A percentile compares a stretch with the other conserved stretches of the same genome.
These are phyloP conservation scores for Ophiocordyceps polyrhachis-furcata DNA, from an alignment of 2,329 filamentous ascomycete genomes.

Conservation along the genomic window DNA sequence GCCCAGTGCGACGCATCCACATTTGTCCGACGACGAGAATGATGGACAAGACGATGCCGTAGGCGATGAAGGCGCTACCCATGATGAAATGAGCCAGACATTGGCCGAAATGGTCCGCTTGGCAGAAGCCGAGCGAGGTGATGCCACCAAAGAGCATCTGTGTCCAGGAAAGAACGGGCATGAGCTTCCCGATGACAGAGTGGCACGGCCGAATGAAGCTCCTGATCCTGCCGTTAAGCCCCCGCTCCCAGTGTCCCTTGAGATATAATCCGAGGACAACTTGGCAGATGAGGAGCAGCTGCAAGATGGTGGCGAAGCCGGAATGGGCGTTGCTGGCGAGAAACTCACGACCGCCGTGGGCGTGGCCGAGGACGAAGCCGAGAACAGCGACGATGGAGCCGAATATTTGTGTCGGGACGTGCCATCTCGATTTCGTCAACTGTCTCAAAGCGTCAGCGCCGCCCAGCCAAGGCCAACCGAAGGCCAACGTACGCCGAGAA, in stretches of 20 bases:
- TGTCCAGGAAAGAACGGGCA: constrained; percentile 74
- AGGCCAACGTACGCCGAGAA: constrained; percentile 50
- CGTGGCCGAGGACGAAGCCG: constrained; percentile 82
- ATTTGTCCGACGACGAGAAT: constrained; percentile 73
- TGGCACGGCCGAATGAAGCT: constrained; percentile 54
- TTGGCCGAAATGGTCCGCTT: constrained; percentile 77
- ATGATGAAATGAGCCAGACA: constrained; percentile 97
- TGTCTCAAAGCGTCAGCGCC: constrained; percentile 16
- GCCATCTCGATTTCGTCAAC: constrained; percentile 83
- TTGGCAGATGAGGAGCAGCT: constrained; percentile 62
- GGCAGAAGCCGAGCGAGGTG: constrained; percentile 79
- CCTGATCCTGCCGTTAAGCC: constrained; percentile 62
- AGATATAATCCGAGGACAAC: constrained; percentile 70
- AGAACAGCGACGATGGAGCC: constrained; percentile 59
- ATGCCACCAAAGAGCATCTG: constrained; percentile 97
- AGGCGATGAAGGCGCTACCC: constrained; percentile 90
- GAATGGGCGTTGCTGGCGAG: constrained; percentile 56
- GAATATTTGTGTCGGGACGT: constrained; percentile 70
- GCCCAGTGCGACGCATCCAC: constrained; percentile 65
- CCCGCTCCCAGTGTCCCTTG: constrained; percentile 72
- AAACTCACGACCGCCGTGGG: constrained; percentile 80
- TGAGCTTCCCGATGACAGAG: constrained; percentile 64
- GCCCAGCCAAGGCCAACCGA: background rate
- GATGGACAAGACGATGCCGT: constrained; percentile 74
- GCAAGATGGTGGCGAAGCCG: constrained; percentile 60